A percentile compares a stretch with the other conserved stretches of the same genome.
Conservation (phyloP, 179 eudicot genomes). For the Beta lomatogona region DNA sequence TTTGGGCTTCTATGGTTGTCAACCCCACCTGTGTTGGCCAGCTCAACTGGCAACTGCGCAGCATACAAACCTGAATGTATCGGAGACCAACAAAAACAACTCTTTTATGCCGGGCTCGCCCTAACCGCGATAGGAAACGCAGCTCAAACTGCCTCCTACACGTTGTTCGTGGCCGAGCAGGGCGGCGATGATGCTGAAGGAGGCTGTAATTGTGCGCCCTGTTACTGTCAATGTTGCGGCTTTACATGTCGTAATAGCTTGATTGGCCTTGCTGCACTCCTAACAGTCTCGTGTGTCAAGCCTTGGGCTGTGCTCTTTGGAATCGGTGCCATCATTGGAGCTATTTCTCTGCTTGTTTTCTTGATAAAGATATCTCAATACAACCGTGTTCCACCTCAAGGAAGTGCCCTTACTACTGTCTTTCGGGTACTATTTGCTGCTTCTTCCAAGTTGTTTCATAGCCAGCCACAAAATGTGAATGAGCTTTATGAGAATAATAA, state of each 20-base stretch:
- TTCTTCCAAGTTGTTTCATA: constrained; percentile 29
- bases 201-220: background rate
- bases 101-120: constrained; percentile 37
- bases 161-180: background rate
- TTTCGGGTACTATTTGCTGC: constrained; percentile 48
- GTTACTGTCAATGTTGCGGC: constrained; percentile 14
- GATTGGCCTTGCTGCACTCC: constrained; percentile 29
- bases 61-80: constrained; percentile 35
- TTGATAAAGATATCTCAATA: constrained; percentile 27
- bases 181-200: background rate
- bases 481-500: constrained; percentile 33
- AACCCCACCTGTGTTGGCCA: constrained; percentile 39
- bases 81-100: constrained; percentile 16
- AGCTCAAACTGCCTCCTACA: constrained; percentile 27
- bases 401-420: constrained; percentile 49
- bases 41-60: constrained; percentile 29
- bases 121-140: constrained; percentile 39
- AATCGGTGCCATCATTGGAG: constrained; percentile 41
- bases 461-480: constrained; percentile 24
- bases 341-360: constrained; percentile 33
- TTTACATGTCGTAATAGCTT: constrained; percentile 5
- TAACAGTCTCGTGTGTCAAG: constrained; percentile 43
- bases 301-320: constrained; percentile 51
- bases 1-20: constrained; percentile 43
- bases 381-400: constrained; percentile 28